phyloP scores from a whole-genome alignment of 75 land plant species.

The Picea sitchensis region DNA sequence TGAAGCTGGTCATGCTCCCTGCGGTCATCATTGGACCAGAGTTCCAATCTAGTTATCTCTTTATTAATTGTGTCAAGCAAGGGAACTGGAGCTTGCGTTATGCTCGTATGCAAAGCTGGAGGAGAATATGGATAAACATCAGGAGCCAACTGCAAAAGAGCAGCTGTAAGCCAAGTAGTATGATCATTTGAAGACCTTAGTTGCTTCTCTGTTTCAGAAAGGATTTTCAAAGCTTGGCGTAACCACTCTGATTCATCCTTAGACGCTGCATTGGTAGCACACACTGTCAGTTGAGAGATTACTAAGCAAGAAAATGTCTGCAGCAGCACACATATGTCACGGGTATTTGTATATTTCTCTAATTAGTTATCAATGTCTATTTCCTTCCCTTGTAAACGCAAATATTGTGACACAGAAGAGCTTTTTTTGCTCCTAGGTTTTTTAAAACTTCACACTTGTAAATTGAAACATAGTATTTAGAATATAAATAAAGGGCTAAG shows the following conservation, averaged over 20 bases:
- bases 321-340: neutral
- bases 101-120: neutral
- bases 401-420: no score
- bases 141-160: conserved; percentile 32
- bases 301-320: neutral
- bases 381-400: no score
- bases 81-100: neutral
- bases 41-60: neutral
- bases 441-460: neutral
- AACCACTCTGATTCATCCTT: conserved; percentile 23
- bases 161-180: conserved; percentile 41
- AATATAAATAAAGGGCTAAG: no score
- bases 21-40: neutral
- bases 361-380: no score
- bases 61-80: neutral
- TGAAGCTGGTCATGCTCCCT: conserved; percentile 5
- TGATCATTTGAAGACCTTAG: conserved; percentile 29
- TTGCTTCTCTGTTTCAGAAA: conserved; percentile 41
- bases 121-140: neutral
- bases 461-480: neutral
- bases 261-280: conserved; percentile 14
- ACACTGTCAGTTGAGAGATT: neutral
- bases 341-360: no score
- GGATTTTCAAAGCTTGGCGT: conserved; percentile 29
- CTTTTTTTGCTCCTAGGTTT: neutral